Conservation (phyloP, 177 flowering plant species). For the Vitis hybrid region DNA sequence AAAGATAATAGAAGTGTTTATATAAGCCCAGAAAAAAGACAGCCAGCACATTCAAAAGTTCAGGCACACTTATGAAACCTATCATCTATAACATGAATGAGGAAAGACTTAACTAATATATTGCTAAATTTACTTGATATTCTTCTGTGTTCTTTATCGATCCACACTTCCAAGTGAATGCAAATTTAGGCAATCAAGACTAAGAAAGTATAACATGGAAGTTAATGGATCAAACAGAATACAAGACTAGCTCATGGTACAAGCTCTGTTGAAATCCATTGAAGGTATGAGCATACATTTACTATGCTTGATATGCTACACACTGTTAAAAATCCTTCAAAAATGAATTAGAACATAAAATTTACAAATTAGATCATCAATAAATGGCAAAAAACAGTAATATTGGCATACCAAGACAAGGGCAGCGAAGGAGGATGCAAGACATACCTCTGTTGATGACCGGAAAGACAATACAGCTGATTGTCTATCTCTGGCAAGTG, state of each 20-base stretch:
- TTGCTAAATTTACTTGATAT: too few species aligned
- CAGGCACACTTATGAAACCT: too few species aligned
- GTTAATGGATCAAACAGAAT: not conserved
- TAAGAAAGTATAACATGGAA: not conserved
- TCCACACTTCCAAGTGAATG: not conserved
- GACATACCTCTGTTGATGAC: constrained; percentile 60
- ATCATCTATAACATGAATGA: too few species aligned
- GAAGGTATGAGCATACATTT: not conserved
- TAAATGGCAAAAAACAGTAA: not conserved
- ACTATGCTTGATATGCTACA: not conserved
- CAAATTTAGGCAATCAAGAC: not conserved
- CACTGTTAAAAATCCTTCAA: not conserved
- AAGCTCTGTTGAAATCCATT: not conserved
- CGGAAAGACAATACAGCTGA: constrained; percentile 67
- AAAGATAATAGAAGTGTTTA: not conserved
- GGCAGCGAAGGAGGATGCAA: not conserved
- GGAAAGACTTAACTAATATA: too few species aligned
- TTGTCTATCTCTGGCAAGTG: constrained; percentile 79
- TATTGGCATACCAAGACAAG: not conserved
- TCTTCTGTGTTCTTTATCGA: not conserved
- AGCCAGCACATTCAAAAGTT: not conserved
- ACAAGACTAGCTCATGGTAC: not conserved
- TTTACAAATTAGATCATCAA: not conserved
- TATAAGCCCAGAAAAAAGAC: constrained; percentile 4
- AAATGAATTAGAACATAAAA: not conserved